These are phyloP conservation scores for Paradendryphiella salina DNA, from an alignment of 2,329 filamentous ascomycete genomes.

Conservation along the genomic window DNA sequence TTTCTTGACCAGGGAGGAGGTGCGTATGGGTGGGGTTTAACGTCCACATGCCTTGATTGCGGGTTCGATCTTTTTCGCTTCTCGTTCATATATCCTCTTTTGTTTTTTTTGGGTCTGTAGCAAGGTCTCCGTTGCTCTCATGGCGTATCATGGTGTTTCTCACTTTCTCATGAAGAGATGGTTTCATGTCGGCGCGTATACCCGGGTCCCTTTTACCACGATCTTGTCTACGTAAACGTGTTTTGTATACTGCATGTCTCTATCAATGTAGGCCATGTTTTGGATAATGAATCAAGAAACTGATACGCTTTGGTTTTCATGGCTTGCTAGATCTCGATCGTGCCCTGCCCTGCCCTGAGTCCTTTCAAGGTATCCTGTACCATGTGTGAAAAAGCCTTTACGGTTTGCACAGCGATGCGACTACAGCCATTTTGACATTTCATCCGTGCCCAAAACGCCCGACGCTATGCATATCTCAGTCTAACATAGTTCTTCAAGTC, in stretches of 20 bases:
- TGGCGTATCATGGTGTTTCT: slow-evolving; percentile 8
- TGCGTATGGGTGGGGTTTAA: slow-evolving; percentile 42
- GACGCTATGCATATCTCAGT: slow-evolving; percentile 3
- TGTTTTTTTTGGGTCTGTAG: too few species aligned
- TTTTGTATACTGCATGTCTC: too few species aligned
- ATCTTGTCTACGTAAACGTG: too few species aligned
- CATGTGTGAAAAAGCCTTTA: too few species aligned
- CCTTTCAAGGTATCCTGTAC: too few species aligned
- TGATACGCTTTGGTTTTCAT: too few species aligned
- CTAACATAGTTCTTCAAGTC: background rate
- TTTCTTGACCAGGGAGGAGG: slow-evolving; percentile 52
- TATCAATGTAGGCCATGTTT: too few species aligned
- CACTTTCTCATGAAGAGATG: slow-evolving; percentile 2
- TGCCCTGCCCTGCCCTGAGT: too few species aligned
- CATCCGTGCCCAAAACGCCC: background rate
- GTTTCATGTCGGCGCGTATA: slow-evolving; percentile 21
- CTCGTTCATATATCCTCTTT: slow-evolving; percentile 7
- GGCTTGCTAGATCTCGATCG: too few species aligned
- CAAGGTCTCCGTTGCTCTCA: background rate
- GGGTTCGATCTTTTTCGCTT: slow-evolving; percentile 3
- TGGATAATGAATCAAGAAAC: too few species aligned
- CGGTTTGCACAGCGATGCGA: too few species aligned
- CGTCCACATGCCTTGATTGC: background rate
- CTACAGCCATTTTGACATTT: background rate
- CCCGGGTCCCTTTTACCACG: slow-evolving; percentile 6